Base-by-base conservation (phyloP, 2,329 filamentous ascomycete species). In the Microcyclospora tardicrescens region DNA sequence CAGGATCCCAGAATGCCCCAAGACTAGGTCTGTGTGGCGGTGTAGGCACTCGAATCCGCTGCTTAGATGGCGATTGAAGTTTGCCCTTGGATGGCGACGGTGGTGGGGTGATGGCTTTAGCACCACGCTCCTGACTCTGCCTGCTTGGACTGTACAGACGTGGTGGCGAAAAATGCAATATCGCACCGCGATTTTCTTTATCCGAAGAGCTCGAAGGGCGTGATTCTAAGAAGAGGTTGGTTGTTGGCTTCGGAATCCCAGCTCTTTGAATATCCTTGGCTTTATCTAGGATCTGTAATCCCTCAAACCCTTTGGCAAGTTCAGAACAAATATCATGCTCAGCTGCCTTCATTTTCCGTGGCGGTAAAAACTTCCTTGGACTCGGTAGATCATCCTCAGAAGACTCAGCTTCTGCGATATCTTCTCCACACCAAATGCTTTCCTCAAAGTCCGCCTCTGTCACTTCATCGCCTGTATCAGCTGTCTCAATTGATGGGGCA, bases 1-100 rank as follows among this genome's bases (percentile, higher is more conserved):
- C 69, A 43, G 72, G 69, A 37, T 64, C 65, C 77, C 76, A 80
- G 50, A 79, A 79, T 6, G 61, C 62, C 43, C 79, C 75, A 30
- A 67, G 67, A 37, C 61, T 71, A 15, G 68, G 67, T 16, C 64
- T 60, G 41, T 77, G 67, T 2, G 72, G 71, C 1, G 72, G 72
- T 28, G 62, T 61, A 2, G 74, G 74, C 31, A 78, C 73, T 0
- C 55, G 51, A 14, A 53, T 44, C 35, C 53, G 60, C 14, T 56
- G 51, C 48, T 73, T 70, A 1, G 63, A 64, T 2, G 71, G 70
- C 11, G 69, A 72, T 15, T 59, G 57, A 3, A 70, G 55, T 10
- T 52, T 53, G 5, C 53, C 50, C 41, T 61, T 66, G 8, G 60
- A 61, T 30, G 68, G 66, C 32, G 63, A 69, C 15, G 38, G 34